These are phyloP conservation scores for Crithidia expoeki DNA, from an alignment of 208 protist species.

Conservation along the genomic window DNA sequence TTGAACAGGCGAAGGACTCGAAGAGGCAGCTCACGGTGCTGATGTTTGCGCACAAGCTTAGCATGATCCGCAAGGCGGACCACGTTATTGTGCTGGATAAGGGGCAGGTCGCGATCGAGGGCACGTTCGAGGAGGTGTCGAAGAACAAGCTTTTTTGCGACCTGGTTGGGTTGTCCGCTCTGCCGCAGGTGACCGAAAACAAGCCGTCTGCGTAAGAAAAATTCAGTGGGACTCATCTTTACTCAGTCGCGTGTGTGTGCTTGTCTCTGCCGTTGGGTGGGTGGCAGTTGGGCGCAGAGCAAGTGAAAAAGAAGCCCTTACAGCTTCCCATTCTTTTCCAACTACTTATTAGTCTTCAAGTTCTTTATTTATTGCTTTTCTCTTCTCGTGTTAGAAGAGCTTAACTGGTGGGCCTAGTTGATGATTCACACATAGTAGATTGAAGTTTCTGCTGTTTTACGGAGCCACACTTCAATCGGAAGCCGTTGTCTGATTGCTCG, in stretches of 20 bases:
- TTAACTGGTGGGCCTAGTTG: not conserved
- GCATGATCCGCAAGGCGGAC: constrained; percentile 87
- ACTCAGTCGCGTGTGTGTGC: no score
- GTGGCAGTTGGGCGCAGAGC: no score
- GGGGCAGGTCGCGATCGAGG: constrained; percentile 69
- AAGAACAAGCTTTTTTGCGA: constrained; percentile 66
- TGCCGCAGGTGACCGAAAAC: constrained; percentile 8
- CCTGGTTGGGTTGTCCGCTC: constrained; percentile 50
- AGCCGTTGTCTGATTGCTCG: not conserved
- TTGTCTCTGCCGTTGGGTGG: no score
- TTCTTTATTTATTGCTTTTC: not conserved
- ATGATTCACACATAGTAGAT: not conserved
- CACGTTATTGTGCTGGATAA: constrained; percentile 89
- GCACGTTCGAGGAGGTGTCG: constrained; percentile 74
- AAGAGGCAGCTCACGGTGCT: constrained; percentile 72
- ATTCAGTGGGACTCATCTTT: no score
- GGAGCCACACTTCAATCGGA: not conserved
- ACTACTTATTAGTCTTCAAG: not conserved
- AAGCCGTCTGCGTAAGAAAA: not conserved
- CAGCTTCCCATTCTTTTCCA: not conserved
- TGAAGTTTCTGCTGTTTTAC: not conserved
- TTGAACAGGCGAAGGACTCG: constrained; percentile 60
- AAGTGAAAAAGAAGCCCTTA: no score
- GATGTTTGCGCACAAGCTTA: constrained; percentile 90
- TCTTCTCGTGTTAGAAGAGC: not conserved